A percentile compares a stretch with the other conserved stretches of the same genome.
Conservation (phyloP, 441 rosid genomes). For the Geranium incanum region DNA sequence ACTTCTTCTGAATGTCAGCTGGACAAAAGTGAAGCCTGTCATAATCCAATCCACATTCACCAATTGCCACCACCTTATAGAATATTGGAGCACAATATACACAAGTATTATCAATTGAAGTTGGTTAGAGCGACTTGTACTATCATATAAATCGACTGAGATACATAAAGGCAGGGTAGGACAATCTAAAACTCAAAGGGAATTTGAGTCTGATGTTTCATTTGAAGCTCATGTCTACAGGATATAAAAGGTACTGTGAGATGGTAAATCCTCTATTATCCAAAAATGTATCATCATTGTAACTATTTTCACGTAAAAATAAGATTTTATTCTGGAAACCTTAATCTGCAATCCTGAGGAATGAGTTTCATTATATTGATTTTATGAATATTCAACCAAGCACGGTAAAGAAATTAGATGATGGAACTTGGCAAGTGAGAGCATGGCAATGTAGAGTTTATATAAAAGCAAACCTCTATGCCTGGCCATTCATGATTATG, state of each 20-base stretch:
- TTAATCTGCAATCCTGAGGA: not conserved
- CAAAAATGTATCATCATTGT: not conserved
- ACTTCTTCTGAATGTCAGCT: slow-evolving; percentile 70
- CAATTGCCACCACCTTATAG: slow-evolving; percentile 76
- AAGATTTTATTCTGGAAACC: not conserved
- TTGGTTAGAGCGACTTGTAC: not conserved
- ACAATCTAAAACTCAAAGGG: not conserved
- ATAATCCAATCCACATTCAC: slow-evolving; percentile 91
- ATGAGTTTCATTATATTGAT: not conserved
- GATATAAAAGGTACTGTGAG: not conserved
- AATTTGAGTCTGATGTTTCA: not conserved
- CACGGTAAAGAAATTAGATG: not conserved
- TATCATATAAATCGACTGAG: slow-evolving; percentile 12
- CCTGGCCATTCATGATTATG: not conserved
- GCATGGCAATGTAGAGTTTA: not conserved
- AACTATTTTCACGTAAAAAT: not conserved
- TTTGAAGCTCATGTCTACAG: not conserved
- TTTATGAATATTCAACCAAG: not conserved
- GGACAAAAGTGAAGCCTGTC: slow-evolving; percentile 93
- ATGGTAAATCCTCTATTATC: not conserved
- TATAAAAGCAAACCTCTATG: not conserved
- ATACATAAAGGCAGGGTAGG: not conserved
- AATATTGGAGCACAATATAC: slow-evolving; percentile 10
- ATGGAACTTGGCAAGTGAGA: not conserved
- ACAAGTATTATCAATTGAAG: not conserved